Conservation (phyloP, 208 protist species). For the Crithidia brevicula region DNA sequence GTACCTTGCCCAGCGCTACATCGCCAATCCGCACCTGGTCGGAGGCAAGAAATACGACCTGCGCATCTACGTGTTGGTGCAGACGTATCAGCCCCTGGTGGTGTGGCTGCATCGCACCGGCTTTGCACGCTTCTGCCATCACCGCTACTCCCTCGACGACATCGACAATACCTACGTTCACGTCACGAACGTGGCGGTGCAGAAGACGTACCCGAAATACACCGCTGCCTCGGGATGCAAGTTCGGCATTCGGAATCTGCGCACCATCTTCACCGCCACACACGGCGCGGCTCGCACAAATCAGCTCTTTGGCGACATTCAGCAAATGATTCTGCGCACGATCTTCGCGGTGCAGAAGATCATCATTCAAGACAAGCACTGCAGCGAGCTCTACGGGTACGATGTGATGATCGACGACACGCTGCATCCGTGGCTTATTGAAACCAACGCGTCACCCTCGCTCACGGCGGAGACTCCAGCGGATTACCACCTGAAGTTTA, state of each 20-base stretch:
- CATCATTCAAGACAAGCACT: constrained; percentile 86
- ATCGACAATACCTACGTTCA: constrained; percentile 96
- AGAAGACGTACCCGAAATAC: constrained; percentile 96
- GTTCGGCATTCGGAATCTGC: constrained; percentile 84
- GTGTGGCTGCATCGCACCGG: constrained; percentile 93
- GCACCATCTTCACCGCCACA: constrained; percentile 82
- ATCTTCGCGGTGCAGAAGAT: constrained; percentile 82
- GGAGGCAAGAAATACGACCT: constrained; percentile 96
- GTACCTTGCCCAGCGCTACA: constrained; percentile 91
- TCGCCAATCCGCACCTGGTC: constrained; percentile 91
- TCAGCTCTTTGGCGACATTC: constrained; percentile 93
- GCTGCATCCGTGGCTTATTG: constrained; percentile 89
- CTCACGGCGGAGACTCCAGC: constrained; percentile 92
- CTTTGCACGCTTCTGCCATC: constrained; percentile 93
- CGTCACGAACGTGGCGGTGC: constrained; percentile 97
- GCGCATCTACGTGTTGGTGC: constrained; percentile 93
- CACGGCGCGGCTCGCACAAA: constrained; percentile 83
- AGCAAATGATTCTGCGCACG: constrained; percentile 91
- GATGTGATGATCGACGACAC: constrained; percentile 91
- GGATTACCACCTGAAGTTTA: constrained; percentile 96
- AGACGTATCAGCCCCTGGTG: constrained; percentile 83
- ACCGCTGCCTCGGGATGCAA: constrained; percentile 81
- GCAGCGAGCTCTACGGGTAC: constrained; percentile 93
- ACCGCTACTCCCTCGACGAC: constrained; percentile 90
- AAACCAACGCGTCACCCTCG: constrained; percentile 93